Evolutionary conservation across 306 rosid genomes (phyloP).

Genomic region (Begonia fuchsioides): DNA sequence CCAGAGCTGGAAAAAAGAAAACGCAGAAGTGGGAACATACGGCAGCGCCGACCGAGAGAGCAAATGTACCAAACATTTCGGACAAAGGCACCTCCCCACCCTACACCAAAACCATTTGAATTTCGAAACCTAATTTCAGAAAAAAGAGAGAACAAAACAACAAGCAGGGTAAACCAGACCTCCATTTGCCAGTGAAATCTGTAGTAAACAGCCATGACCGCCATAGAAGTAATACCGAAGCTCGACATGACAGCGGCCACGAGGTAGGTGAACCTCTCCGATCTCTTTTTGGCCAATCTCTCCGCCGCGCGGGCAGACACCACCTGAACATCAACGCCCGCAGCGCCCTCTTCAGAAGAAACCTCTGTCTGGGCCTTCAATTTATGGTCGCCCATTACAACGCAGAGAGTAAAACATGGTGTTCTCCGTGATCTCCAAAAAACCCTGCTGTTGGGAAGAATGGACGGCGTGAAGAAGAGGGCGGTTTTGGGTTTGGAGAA

Average conservation of each 20-base stretch:
- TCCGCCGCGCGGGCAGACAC: slow-evolving; percentile 30
- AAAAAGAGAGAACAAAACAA: no score
- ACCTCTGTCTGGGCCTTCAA: slow-evolving; percentile 15
- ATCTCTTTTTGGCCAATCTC: slow-evolving; percentile 49
- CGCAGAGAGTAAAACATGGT: slow-evolving; percentile 36
- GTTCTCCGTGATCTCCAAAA: slow-evolving; percentile 18
- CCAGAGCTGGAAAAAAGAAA: no score
- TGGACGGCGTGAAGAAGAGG: slow-evolving; percentile 21
- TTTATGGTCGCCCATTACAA: slow-evolving; percentile 56
- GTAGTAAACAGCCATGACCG: slow-evolving; percentile 64
- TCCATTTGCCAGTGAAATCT: slow-evolving; percentile 97
- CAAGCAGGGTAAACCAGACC: slow-evolving; percentile 21
- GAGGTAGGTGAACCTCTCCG: slow-evolving; percentile 69
- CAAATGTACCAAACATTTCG: slow-evolving; percentile 92
- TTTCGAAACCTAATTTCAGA: slow-evolving; percentile 13
- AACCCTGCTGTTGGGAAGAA: slow-evolving; percentile 11
- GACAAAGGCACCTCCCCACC: slow-evolving; percentile 69
- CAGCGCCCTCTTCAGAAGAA: slow-evolving; percentile 8
- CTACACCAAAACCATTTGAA: slow-evolving; percentile 21
- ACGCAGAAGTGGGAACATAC: slow-evolving; percentile 14
- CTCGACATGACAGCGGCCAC: slow-evolving; percentile 83
- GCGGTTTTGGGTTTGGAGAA: slow-evolving; percentile 21
- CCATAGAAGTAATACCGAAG: slow-evolving; percentile 83
- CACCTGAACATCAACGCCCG: slow-evolving; percentile 13
- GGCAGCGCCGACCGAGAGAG: slow-evolving; percentile 93